Evolutionary conservation across 352 stramenopile species (phyloP).

Genomic region (Phytophthora gonapodyides): DNA sequence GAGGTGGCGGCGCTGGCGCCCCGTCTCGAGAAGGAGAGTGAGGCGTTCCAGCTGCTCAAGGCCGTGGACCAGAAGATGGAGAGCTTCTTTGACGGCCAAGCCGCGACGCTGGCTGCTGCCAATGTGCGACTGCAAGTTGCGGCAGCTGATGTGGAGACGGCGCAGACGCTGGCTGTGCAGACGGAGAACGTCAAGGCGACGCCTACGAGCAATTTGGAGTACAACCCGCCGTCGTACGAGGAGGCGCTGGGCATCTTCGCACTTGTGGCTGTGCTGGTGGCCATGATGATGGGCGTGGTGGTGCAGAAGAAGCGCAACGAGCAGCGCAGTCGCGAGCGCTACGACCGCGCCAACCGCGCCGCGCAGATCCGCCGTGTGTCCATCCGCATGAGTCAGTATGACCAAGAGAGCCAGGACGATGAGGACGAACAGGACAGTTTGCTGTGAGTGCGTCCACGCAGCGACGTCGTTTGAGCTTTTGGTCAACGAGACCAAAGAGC

Average conservation of each 20-base stretch:
- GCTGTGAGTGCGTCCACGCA: slow-evolving; percentile 40
- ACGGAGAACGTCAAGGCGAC: slow-evolving; percentile 10
- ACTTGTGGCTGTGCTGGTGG: slow-evolving; percentile 55
- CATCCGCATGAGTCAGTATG: slow-evolving; percentile 68
- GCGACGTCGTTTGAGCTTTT: slow-evolving; percentile 8
- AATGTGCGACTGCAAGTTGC: slow-evolving; percentile 45
- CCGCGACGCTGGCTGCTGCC: slow-evolving; percentile 27
- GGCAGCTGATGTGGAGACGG: not conserved
- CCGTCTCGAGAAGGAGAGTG: slow-evolving; percentile 10
- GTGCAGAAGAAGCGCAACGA: slow-evolving; percentile 71
- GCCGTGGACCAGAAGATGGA: slow-evolving; percentile 48
- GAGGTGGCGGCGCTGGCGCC: slow-evolving; percentile 26
- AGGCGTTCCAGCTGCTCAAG: slow-evolving; percentile 48
- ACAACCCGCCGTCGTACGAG: slow-evolving; percentile 64
- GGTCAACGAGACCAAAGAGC: not conserved
- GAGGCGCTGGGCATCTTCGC: slow-evolving; percentile 62
- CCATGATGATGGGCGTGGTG: slow-evolving; percentile 65
- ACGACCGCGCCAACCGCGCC: slow-evolving; percentile 61
- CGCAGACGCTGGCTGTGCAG: slow-evolving; percentile 14
- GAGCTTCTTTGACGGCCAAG: slow-evolving; percentile 38
- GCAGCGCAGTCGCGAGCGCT: slow-evolving; percentile 47
- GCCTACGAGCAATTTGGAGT: slow-evolving; percentile 15
- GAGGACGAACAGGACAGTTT: slow-evolving; percentile 62
- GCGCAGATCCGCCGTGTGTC: slow-evolving; percentile 79
- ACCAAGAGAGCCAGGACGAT: slow-evolving; percentile 42